These are phyloP conservation scores for Aspergillus chevalieri DNA, from an alignment of 2,329 filamentous ascomycete genomes.

Conservation along the genomic window DNA sequence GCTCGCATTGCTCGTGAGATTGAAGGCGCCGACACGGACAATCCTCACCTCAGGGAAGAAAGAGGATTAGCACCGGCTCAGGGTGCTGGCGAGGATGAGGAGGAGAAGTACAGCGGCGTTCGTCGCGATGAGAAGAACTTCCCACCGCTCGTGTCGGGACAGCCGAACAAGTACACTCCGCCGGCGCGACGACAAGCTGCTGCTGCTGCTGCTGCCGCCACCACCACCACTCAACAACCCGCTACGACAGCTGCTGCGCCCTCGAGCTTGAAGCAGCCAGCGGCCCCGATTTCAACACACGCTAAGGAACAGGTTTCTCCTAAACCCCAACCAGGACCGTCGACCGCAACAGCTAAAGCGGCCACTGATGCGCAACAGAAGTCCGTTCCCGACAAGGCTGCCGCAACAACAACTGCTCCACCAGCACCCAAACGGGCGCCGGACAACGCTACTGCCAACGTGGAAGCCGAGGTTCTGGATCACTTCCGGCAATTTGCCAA, in stretches of 20 bases:
- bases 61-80: conserved; percentile 61
- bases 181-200: conserved; percentile 78
- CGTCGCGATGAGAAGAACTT: conserved; percentile 60
- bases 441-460: conserved; percentile 54
- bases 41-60: conserved; percentile 84
- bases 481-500: conserved; percentile 61
- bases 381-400: conserved; percentile 15
- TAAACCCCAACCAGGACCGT: conserved; percentile 17
- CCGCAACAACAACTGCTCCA: conserved; percentile 43
- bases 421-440: conserved; percentile 31
- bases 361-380: conserved; percentile 22
- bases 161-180: conserved; percentile 75
- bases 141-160: conserved; percentile 57
- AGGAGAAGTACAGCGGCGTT: conserved; percentile 96
- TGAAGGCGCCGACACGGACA: conserved; percentile 65
- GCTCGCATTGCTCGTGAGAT: conserved; percentile 86
- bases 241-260: conserved; percentile 71
- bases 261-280: conserved; percentile 82
- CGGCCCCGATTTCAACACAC: conserved; percentile 21
- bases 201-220: conserved; percentile 24
- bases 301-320: conserved; percentile 19
- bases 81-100: conserved; percentile 70
- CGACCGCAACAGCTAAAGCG: conserved; percentile 17
- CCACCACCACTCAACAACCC: conserved; percentile 41
- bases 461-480: conserved; percentile 56